These are phyloP conservation scores for Neurospora sp. DNA, from an alignment of 495 filamentous ascomycete genomes.

Conservation along the genomic window DNA sequence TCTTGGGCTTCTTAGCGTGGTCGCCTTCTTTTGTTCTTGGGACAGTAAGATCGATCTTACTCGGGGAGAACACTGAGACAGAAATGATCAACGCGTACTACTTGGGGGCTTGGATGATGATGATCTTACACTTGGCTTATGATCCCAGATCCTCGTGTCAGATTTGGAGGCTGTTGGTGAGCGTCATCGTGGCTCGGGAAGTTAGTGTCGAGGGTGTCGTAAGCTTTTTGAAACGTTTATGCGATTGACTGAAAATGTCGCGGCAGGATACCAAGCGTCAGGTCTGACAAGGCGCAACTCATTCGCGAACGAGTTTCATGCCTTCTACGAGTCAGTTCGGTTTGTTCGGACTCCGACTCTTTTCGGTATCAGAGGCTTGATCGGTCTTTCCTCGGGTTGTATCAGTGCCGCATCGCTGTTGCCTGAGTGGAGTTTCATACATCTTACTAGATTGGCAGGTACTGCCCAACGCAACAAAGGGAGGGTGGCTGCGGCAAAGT, in stretches of 20 bases:
- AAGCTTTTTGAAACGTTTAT: neutral
- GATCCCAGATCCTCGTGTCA: neutral
- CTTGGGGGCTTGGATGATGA: neutral
- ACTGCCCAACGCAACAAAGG: neutral
- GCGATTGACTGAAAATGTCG: neutral
- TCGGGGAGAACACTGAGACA: neutral
- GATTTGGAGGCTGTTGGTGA: neutral
- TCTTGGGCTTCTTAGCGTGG: neutral
- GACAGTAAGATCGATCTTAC: neutral
- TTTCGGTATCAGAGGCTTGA: neutral
- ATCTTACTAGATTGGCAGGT: neutral
- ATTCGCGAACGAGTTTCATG: neutral
- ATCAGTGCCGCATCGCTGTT: neutral
- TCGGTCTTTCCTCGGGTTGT: neutral
- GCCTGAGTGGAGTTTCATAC: neutral
- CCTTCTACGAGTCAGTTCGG: neutral
- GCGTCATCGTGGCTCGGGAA: neutral
- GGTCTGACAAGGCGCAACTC: neutral
- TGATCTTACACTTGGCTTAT: neutral
- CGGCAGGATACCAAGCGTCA: neutral
- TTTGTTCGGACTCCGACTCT: neutral
- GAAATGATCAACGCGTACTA: neutral
- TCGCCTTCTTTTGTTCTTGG: neutral
- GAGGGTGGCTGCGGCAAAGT: neutral
- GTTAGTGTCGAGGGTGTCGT: neutral